Conservation (phyloP, 2,329 filamentous ascomycete species). For the Acarospora socialis region DNA sequence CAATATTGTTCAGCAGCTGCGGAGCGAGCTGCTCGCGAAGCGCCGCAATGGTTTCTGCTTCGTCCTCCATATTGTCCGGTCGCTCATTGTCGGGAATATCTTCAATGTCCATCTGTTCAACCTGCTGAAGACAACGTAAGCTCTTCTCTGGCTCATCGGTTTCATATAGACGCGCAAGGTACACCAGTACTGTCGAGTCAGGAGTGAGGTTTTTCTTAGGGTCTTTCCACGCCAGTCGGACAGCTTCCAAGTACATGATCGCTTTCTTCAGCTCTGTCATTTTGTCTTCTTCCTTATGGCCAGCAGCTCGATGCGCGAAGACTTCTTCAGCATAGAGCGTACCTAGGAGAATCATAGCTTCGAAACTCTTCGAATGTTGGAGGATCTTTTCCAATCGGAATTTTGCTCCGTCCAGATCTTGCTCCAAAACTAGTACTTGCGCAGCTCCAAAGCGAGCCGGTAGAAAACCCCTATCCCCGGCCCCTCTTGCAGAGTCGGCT, state of each 20-base stretch:
- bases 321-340: constrained; percentile 91
- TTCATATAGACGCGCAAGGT: constrained; percentile 85
- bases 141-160: constrained; percentile 74
- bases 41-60: constrained; percentile 42
- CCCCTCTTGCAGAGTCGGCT: constrained; percentile 82
- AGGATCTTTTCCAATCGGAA: constrained; percentile 89
- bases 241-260: constrained; percentile 66
- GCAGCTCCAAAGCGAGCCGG: constrained; percentile 91
- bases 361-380: constrained; percentile 65
- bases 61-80: constrained; percentile 45
- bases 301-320: constrained; percentile 59
- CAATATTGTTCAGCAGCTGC: constrained; percentile 92
- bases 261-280: constrained; percentile 74
- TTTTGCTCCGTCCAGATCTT: constrained; percentile 82
- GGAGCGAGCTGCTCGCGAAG: constrained; percentile 72
- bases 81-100: constrained; percentile 54
- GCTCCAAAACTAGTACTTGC: constrained; percentile 71
- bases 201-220: constrained; percentile 68
- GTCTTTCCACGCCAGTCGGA: constrained; percentile 83
- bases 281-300: constrained; percentile 80
- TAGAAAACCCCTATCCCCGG: constrained; percentile 76
- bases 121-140: constrained; percentile 77
- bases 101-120: constrained; percentile 78
- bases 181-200: constrained; percentile 78
- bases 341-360: constrained; percentile 83